Conservation (phyloP, 2,329 filamentous ascomycete species). For the Neofusicoccum laricinum region DNA sequence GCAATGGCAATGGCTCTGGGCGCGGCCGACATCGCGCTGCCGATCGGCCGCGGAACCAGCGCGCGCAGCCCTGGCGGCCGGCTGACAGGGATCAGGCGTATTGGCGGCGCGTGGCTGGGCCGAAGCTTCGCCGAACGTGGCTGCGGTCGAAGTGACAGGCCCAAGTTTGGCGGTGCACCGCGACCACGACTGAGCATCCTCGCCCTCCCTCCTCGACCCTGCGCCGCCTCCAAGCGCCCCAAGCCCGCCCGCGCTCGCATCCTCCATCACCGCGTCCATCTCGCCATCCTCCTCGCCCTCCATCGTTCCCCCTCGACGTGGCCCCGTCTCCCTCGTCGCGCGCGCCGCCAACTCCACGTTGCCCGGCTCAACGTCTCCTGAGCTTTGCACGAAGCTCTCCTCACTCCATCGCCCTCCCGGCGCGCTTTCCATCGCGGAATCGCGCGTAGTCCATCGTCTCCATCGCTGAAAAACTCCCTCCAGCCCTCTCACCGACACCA, state of each 20-base stretch:
- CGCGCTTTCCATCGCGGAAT: conserved; percentile 1
- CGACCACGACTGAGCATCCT: conserved; percentile 4
- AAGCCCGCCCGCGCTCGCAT: not conserved
- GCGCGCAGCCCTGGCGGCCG: not conserved
- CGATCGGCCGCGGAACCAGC: conserved; percentile 1
- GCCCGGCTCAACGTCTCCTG: conserved; percentile 12
- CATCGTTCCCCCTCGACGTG: not conserved
- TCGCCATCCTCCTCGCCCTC: not conserved
- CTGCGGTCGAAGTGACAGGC: not conserved
- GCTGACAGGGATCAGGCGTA: not conserved
- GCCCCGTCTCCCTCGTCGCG: not conserved
- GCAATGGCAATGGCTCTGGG: not conserved
- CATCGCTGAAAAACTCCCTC: not conserved
- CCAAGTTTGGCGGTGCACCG: conserved; percentile 9
- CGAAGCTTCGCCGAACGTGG: not conserved
- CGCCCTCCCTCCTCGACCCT: not conserved
- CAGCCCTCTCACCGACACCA: conserved; percentile 36
- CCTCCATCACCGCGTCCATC: not conserved
- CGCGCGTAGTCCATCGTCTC: not conserved
- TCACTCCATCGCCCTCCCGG: not conserved
- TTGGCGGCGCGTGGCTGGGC: not conserved
- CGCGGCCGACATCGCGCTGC: conserved; percentile 10
- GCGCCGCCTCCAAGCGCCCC: not conserved
- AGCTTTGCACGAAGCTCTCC: not conserved
- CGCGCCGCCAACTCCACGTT: conserved; percentile 7